Evolutionary conservation across 2,329 filamentous ascomycete species (phyloP), one percentile per base, ranked within the genome.

Genomic region (Ploettnerulaceae sp.): DNA sequence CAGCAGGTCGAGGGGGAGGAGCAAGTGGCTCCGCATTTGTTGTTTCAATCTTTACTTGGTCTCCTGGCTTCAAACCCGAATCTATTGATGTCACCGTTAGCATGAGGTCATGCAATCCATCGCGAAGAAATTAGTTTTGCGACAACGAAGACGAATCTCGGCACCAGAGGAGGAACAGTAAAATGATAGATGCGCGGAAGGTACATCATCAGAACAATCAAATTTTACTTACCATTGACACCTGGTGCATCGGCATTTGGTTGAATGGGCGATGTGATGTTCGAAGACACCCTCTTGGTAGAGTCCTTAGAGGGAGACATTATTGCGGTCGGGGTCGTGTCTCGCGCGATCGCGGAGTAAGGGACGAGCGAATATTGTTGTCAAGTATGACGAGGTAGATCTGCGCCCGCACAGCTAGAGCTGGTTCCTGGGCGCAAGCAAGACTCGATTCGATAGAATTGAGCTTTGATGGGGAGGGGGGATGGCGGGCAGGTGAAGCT

Each of bases 1-100:
- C 43, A 9, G 69, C 70, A 45, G 81, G 77, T 67, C 82, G 82
- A 49, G 83, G 84, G 46, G 84, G 83, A 57, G 84, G 83, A 56
- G 82, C 81, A 61, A 88, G 75, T 46, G 82, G 79, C 63, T 84
- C 80, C 66, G 72, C 71, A 72, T 77, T 77, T 59, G 73, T 65
- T 49, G 62, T 61, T 60, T 82, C 76, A 53, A 68, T 54, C 64
- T 79, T 79, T 55, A 67, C 60, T 51, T 48, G 25, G 6, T 55
- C 51, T 15, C 56, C 57, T 45, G 45, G 47, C 61, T 77, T 78
- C 57, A 68, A 64, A 61, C 73, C 71, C 56, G 69, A 9, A n/a
- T 45, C 52, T 51, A 22, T 32, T 17, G 18, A 24, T 17, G 12
- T 14, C 11, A 5, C 21, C 12, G 20, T 50, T 32, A 53, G 49